Conservation (phyloP, 331 rosid species). For the Malus hybrid region DNA sequence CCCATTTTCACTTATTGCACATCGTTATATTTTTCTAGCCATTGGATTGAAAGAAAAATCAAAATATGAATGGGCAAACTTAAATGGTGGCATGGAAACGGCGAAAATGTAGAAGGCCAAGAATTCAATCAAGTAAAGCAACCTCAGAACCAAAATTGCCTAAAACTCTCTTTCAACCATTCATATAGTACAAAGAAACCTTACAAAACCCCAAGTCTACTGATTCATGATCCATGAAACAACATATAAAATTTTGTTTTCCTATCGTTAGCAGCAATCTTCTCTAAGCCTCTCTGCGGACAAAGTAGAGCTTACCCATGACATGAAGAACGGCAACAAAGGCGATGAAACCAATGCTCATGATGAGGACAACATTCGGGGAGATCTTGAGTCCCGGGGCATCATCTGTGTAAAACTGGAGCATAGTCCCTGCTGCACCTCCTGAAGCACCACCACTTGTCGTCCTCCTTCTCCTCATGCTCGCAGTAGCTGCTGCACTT, state of each 20-base stretch:
- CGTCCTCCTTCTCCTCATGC: slow-evolving; percentile 80
- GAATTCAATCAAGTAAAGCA: not conserved
- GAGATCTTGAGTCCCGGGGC: slow-evolving; percentile 96
- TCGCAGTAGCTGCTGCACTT: slow-evolving; percentile 95
- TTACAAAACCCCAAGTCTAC: not conserved
- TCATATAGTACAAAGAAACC: not conserved
- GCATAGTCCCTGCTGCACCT: slow-evolving; percentile 89
- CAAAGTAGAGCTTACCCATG: slow-evolving; percentile 91
- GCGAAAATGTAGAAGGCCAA: not conserved
- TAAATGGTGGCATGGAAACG: not conserved
- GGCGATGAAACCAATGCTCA: slow-evolving; percentile 96
- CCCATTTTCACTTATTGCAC: not conserved
- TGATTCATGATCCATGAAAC: slow-evolving; percentile 13
- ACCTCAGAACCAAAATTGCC: not conserved
- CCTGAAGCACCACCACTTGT: slow-evolving; percentile 66
- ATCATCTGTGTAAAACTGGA: slow-evolving; percentile 93
- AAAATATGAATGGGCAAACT: not conserved
- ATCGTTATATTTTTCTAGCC: not conserved
- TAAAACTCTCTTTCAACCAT: not conserved
- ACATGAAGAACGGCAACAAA: slow-evolving; percentile 97
- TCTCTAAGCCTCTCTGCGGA: slow-evolving; percentile 57
- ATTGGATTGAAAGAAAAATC: no score
- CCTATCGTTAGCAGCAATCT: not conserved
- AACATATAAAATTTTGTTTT: slow-evolving; percentile 2
- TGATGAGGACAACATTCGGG: slow-evolving; percentile 88